phyloP scores from a whole-genome alignment of 257 asterid genomes.

The Anisodus acutangulus region DNA sequence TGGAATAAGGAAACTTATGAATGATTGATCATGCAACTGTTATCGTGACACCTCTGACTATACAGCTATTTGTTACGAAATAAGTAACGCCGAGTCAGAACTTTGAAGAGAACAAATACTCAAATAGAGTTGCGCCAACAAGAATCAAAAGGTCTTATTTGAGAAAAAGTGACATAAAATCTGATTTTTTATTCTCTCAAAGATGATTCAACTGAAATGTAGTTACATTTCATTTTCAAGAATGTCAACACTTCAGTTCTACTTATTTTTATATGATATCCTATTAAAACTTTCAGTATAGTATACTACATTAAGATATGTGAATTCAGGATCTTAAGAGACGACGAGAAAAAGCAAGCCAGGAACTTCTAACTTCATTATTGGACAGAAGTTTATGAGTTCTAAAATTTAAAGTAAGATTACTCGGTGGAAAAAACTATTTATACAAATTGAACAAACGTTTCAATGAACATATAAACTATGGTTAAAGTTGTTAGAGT shows the following conservation, averaged over 20 bases:
- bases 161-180: neutral
- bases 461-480: too few relatives aligned
- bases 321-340: neutral
- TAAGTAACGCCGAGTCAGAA: neutral
- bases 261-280: neutral
- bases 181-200: neutral
- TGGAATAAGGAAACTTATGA: too few relatives aligned
- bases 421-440: too few relatives aligned
- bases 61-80: neutral
- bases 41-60: neutral
- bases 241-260: neutral
- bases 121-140: neutral
- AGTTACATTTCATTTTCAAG: constrained; percentile 7
- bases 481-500: too few relatives aligned
- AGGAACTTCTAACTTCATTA: too few relatives aligned
- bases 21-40: neutral
- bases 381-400: too few relatives aligned
- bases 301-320: neutral
- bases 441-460: too few relatives aligned
- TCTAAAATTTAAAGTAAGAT: too few relatives aligned
- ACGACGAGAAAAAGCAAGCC: too few relatives aligned
- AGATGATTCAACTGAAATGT: constrained; percentile 5
- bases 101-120: neutral
- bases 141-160: constrained; percentile 4
- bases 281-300: neutral